Evolutionary conservation across 2,329 filamentous ascomycete genomes (phyloP).

Genomic region (Diaporthe australafricana): DNA sequence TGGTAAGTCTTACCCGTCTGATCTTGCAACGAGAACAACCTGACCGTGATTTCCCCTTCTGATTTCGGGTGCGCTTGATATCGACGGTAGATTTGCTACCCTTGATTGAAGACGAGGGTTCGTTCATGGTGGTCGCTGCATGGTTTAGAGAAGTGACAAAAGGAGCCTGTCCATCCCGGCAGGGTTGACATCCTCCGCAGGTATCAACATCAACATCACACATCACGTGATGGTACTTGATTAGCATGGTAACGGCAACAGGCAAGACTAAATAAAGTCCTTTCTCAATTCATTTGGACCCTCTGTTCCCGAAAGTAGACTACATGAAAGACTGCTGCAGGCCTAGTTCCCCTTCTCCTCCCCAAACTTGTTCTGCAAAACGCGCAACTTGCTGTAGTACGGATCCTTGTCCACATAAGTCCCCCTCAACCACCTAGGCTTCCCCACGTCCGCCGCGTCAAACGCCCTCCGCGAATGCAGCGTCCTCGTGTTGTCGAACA

Average conservation of each 20-base stretch:
- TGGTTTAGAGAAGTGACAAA: not conserved
- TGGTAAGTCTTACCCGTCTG: not conserved
- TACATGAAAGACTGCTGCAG: not conserved
- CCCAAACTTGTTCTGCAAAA: not conserved
- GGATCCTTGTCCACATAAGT: slow-evolving; percentile 4
- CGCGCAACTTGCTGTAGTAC: not conserved
- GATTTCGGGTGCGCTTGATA: not conserved
- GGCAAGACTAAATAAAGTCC: no score
- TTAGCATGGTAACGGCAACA: no score
- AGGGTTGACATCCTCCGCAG: not conserved
- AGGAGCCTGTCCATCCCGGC: no score
- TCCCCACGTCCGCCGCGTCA: not conserved
- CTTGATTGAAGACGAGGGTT: not conserved
- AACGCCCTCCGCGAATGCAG: not conserved
- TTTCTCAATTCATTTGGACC: no score
- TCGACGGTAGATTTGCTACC: not conserved
- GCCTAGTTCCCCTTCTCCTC: not conserved
- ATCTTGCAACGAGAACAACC: not conserved
- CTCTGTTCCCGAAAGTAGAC: no score
- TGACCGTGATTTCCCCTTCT: slow-evolving; percentile 7
- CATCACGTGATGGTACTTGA: not conserved
- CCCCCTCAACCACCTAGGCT: not conserved
- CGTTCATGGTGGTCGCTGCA: not conserved
- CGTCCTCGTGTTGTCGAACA: not conserved
- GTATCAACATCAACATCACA: no score